A percentile compares a stretch with the other conserved stretches of the same genome.
phyloP scores from a whole-genome alignment of 768 basidiomycete genomes.

The Mycena maculata region DNA sequence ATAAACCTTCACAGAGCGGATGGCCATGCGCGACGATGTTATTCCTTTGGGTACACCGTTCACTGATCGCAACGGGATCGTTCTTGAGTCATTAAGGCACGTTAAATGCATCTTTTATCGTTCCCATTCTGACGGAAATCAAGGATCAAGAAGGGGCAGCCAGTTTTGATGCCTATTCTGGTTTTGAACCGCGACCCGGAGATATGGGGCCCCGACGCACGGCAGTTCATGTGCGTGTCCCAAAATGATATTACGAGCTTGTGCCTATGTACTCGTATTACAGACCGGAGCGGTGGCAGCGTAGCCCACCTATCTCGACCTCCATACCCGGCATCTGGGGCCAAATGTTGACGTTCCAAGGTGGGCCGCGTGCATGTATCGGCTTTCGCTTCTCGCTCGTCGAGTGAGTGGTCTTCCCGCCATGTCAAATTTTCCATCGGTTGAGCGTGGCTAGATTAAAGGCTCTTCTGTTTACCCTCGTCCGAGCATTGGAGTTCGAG shows the following conservation, averaged over 20 bases:
- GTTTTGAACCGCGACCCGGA: conserved; percentile 1
- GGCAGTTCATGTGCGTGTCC: background rate
- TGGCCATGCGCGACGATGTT: conserved; percentile 13
- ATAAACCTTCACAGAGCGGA: background rate
- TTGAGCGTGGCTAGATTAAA: background rate
- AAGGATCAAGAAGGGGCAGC: background rate
- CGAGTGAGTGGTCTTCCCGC: conserved; percentile 7
- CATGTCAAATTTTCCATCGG: background rate
- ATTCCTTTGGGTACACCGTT: conserved; percentile 4
- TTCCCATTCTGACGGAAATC: background rate
- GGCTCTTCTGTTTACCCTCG: conserved; percentile 5
- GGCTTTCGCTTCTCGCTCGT: conserved; percentile 14
- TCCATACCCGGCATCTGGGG: conserved; percentile 16
- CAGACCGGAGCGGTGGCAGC: conserved; percentile 5
- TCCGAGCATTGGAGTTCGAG: conserved; percentile 9
- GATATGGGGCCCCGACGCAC: conserved; percentile 15
- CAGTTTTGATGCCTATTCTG: conserved; percentile 3
- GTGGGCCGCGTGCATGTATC: conserved; percentile 13
- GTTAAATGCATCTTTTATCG: background rate
- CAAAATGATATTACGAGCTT: too few relatives aligned
- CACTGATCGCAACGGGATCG: background rate
- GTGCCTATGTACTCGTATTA: background rate
- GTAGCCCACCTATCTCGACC: background rate
- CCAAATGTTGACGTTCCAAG: conserved; percentile 15
- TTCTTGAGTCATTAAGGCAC: conserved; percentile 3